Evolutionary conservation across 208 protist genomes (phyloP).

Genomic region (Kentomonas sorsogonicus): DNA sequence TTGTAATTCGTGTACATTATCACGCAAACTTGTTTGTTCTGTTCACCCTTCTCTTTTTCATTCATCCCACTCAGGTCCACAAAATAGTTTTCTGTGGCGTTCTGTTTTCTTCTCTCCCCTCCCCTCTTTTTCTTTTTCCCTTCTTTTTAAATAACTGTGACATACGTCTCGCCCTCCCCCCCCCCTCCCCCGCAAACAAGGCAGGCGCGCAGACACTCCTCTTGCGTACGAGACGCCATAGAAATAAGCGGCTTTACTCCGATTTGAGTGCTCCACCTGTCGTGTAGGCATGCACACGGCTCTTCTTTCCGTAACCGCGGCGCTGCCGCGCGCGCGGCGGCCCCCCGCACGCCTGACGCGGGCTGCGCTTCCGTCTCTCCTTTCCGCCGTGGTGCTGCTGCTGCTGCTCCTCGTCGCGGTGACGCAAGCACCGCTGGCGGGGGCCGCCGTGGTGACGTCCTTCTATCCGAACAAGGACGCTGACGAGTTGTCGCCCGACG

Average conservation of each 20-base stretch:
- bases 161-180: neutral
- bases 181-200: neutral
- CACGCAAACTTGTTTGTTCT: neutral
- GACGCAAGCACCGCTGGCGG: no score
- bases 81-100: neutral
- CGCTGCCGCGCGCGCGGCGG: no score
- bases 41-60: neutral
- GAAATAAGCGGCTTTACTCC: no score
- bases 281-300: neutral
- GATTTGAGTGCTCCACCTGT: neutral
- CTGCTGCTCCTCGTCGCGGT: neutral
- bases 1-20: neutral
- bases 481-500: neutral
- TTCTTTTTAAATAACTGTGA: constrained; percentile 1
- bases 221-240: neutral
- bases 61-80: neutral
- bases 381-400: neutral
- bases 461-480: neutral
- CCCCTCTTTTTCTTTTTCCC: constrained; percentile 2
- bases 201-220: neutral
- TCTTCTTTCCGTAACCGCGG: neutral
- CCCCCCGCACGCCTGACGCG: neutral
- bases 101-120: constrained; percentile 12
- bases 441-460: neutral
- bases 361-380: no score